Evolutionary conservation across 2,329 filamentous ascomycete species (phyloP).

Genomic region (Penicillium sp.): DNA sequence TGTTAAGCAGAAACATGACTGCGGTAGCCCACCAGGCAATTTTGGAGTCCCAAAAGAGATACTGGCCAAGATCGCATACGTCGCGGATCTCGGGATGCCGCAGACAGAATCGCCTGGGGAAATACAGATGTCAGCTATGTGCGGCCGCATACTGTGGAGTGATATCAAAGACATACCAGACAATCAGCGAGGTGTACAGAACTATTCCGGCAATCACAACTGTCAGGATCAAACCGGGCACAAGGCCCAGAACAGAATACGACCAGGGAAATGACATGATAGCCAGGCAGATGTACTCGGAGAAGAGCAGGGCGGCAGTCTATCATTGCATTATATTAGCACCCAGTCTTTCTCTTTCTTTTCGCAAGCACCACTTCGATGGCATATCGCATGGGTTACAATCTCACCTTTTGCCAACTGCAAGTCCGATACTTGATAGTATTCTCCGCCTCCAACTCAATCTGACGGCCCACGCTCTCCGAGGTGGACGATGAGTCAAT

Average conservation of each 20-base stretch:
- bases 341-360: background rate
- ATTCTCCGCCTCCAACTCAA: constrained; percentile 73
- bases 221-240: constrained; percentile 83
- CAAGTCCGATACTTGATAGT: constrained; percentile 91
- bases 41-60: constrained; percentile 83
- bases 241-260: constrained; percentile 82
- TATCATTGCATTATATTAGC: constrained; percentile 31
- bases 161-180: constrained; percentile 52
- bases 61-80: constrained; percentile 93
- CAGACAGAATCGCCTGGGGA: constrained; percentile 79
- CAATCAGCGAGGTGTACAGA: constrained; percentile 74
- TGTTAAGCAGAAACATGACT: constrained; percentile 90
- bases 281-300: constrained; percentile 88
- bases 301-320: constrained; percentile 88
- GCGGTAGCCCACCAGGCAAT: constrained; percentile 71
- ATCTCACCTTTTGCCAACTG: constrained; percentile 79
- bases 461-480: constrained; percentile 63
- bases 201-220: constrained; percentile 75
- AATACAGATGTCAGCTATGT: constrained; percentile 19
- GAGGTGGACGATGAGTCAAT: constrained; percentile 42
- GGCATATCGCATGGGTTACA: background rate
- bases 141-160: background rate
- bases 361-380: background rate
- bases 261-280: constrained; percentile 98
- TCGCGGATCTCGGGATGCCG: constrained; percentile 89